Evolutionary conservation across 768 basidiomycete species (phyloP), one percentile per base, ranked within the genome.

Genomic region (Phanerochaete carnosa): DNA sequence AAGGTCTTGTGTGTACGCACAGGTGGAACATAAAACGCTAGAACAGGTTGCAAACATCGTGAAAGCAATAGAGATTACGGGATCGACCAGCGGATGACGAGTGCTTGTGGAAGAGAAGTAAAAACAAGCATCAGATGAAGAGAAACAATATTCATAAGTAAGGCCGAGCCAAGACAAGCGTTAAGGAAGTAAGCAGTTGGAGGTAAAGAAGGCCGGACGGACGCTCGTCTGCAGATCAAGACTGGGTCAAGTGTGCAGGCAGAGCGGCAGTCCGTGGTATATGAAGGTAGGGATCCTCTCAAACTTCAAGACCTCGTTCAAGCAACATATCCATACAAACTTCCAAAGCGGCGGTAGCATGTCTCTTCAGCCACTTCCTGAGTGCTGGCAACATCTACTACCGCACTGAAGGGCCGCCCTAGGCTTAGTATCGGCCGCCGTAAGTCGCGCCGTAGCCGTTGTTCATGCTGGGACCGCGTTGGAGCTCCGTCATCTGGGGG

Each of bases 401-500:
- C 37, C 53, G n/a, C n/a, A n/a, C n/a, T n/a, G 28, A 33, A 32
- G 22, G 25, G n/a, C 45, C 37, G 11, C 19, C 26, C 23, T 25
- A 54, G 37, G 37, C 35, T 32, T 65, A 69, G 66, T 67, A 69
- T 29, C 66, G 64, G 52, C 54, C 62, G 61, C 66, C 66, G 63
- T 69, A 66, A 32, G 68, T 69, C 64, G 72, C 78, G 57, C 79
- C 84, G 65, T 87, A 86, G 57, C 76, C 77, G 19, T 79, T 77
- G 62, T 67, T 75, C 62, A 79, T 56, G 69, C 81, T 85, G 16
- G 82, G 79, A 32, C 80, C 82, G 60, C 79, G 79, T 32, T 65
- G 64, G 33, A 82, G 72, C 69, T 87, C 79, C 54, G 80, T 76
- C 85, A 88, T 87, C 60, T 76, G 81, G 19, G 89, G 90, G 62